Evolutionary conservation across 2,329 filamentous ascomycete species (phyloP).

Genomic region (Emericellopsis cladophorae): DNA sequence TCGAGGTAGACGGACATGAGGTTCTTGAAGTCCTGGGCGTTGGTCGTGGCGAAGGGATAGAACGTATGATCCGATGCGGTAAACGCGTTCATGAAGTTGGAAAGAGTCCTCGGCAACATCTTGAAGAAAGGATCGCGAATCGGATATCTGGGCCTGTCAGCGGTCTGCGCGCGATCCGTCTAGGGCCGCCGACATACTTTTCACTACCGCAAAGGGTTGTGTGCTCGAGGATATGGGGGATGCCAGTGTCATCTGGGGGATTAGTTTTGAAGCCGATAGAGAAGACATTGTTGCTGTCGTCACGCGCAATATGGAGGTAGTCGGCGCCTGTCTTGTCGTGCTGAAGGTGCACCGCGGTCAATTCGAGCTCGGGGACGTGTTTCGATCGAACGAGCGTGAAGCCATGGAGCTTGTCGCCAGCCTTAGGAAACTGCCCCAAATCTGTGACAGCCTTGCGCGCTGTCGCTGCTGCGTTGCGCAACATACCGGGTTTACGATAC

Average conservation of each 20-base stretch:
- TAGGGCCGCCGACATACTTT: slow-evolving; percentile 42
- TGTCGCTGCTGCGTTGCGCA: slow-evolving; percentile 37
- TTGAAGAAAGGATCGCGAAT: slow-evolving; percentile 99
- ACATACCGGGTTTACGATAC: slow-evolving; percentile 20
- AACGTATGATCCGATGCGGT: slow-evolving; percentile 94
- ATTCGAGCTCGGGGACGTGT: slow-evolving; percentile 84
- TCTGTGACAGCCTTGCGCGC: slow-evolving; percentile 59
- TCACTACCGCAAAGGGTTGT: slow-evolving; percentile 92
- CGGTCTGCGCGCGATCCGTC: slow-evolving; percentile 12
- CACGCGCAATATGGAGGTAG: slow-evolving; percentile 86
- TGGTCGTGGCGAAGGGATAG: slow-evolving; percentile 96
- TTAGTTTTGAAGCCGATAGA: slow-evolving; percentile 99
- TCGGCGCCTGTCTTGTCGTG: slow-evolving; percentile 95
- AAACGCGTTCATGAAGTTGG: slow-evolving; percentile 99
- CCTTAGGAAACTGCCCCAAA: slow-evolving; percentile 60
- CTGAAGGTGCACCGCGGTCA: slow-evolving; percentile 80
- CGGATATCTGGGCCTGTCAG: slow-evolving; percentile 52
- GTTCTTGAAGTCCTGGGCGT: slow-evolving; percentile 88
- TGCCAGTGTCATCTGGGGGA: slow-evolving; percentile 87
- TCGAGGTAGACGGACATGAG: slow-evolving; percentile 95
- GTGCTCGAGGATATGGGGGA: slow-evolving; percentile 95
- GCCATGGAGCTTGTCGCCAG: slow-evolving; percentile 80
- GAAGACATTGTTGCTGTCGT: slow-evolving; percentile 99
- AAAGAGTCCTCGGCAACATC: slow-evolving; percentile 96
- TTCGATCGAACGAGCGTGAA: slow-evolving; percentile 85